These are phyloP conservation scores for Backusella luteola DNA, from an alignment of 192 early-diverging fungal species.

Conservation along the genomic window DNA sequence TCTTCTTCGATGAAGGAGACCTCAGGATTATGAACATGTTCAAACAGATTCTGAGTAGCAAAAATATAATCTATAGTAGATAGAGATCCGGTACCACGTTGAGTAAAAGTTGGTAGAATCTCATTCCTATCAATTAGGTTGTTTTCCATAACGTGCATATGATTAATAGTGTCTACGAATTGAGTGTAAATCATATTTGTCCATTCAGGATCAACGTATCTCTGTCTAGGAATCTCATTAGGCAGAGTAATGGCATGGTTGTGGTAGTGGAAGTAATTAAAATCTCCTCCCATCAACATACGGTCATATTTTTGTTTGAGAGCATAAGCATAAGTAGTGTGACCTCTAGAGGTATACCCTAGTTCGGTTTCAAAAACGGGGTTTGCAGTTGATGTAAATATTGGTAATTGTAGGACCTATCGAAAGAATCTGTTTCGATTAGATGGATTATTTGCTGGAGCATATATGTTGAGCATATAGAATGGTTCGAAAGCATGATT, in stretches of 20 bases:
- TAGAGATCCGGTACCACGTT: too few relatives aligned
- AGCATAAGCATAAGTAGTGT: neutral
- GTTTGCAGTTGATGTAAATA: too few relatives aligned
- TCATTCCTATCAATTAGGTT: neutral
- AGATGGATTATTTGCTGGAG: neutral
- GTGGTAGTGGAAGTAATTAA: neutral
- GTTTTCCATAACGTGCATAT: neutral
- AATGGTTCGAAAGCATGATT: neutral
- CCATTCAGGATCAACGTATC: neutral
- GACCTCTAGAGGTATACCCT: too few relatives aligned
- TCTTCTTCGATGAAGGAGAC: neutral
- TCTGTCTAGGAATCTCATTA: too few relatives aligned
- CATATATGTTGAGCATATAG: neutral
- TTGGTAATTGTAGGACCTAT: too few relatives aligned
- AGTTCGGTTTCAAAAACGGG: too few relatives aligned
- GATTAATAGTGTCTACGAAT: neutral
- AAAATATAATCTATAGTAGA: conserved; percentile 30
- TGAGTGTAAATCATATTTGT: neutral
- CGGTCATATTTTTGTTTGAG: neutral
- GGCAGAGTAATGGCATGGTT: too few relatives aligned
- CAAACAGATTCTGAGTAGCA: neutral
- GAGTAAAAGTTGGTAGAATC: neutral
- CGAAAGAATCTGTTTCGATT: neutral
- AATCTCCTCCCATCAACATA: neutral
- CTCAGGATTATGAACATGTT: neutral